Base-by-base conservation (phyloP, 2,329 filamentous ascomycete genomes). In the Fusarium zealandicum region DNA sequence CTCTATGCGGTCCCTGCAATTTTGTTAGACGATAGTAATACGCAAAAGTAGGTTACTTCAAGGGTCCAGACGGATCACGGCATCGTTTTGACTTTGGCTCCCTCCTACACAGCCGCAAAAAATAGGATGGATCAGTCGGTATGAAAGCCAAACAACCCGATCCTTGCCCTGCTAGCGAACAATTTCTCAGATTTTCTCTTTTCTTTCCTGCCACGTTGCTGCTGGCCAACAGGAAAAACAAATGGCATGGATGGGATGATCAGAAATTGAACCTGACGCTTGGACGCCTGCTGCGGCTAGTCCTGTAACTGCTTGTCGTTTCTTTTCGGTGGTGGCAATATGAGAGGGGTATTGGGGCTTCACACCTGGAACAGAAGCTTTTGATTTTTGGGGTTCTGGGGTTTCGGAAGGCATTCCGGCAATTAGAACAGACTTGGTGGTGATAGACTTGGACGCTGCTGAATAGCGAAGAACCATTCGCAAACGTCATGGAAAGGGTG, bases 321-420 rank as follows among this genome's bases (percentile, higher is more conserved):
- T 41, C 28, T 30, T 33, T 16, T 30, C 41, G 37, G 43, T 25
- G 47, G 57, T 62, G 58, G 58, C 57, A 54, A 61, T n/a, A 40
- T 43, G 20, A 28, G 43, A 54, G 43, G 48, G 57, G 36, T 16
- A 22, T 18, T 14, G 22, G 22, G 22, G 22, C 22, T 9, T 25
- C 22, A 25, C 47, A 27, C 16, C 35, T 30, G 35, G 36, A 35
- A 50, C 22, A 7, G 22, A 25, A 7, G 40, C 36, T 13, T 51
- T 20, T 30, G 38, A 11, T 28, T 51, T 42, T 42, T n/a, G n/a
- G n/a, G n/a, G n/a, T n/a, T 35, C 12, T 25, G 39, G 8, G 6
- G 3, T 25, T 25, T 14, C 11, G 17, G 20, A 35, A 54, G 27
- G 41, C 12, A 54, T 49, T 27, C 25, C 37, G n/a, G 35, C 10